Base-by-base conservation (phyloP, 2,329 filamentous ascomycete genomes). In the Dothistroma pini region DNA sequence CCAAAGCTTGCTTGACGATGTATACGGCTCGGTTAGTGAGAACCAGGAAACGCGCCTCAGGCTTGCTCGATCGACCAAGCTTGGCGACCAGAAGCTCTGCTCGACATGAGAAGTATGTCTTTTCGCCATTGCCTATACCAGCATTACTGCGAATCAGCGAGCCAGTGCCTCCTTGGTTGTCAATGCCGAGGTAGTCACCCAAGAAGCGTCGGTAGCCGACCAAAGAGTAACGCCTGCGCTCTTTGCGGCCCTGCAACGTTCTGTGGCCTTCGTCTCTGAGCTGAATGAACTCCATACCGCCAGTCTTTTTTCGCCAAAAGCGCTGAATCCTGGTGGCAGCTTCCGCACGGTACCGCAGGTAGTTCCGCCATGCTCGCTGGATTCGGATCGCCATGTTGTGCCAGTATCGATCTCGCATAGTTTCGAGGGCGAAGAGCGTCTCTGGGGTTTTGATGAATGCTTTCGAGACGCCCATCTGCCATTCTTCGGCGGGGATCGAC, bases 301-400 rank as follows among this genome's bases (percentile, higher is more conserved):
- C 90, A 61, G 89, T 90, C 79, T 96, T 93, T 78, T 95, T 93
- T 70, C 93, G 86, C 93, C 93, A 99, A 80, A 96, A 93, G 48
- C 91, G 85, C 75, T 97, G 95, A 67, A 99, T 97, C 35, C 95
- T 86, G 14, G 89, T 96, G 7, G 95, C 95, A 61, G 91, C 95
- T 77, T 99, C 95, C 29, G 87, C 89, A 50, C 95, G 86, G 76
- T 97, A 97, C 5, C 93, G 88, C 47, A 97, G 83, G 72, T 97
- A 97, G 56, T 96, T 96, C 70, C 95, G 86, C 95, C 95, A 99
- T 72, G 96, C 95, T 68, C 95, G 86, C 78, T 99, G 95, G 62
- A 99, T 97, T 61, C 95, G 87, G 62, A 93, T 96, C 3, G 95
- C 95, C 95, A 99, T 97, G 78, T 97, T 99, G 77, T 97, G 93